Base-by-base conservation (phyloP, 768 basidiomycete species). In the Saitozyma sp. region DNA sequence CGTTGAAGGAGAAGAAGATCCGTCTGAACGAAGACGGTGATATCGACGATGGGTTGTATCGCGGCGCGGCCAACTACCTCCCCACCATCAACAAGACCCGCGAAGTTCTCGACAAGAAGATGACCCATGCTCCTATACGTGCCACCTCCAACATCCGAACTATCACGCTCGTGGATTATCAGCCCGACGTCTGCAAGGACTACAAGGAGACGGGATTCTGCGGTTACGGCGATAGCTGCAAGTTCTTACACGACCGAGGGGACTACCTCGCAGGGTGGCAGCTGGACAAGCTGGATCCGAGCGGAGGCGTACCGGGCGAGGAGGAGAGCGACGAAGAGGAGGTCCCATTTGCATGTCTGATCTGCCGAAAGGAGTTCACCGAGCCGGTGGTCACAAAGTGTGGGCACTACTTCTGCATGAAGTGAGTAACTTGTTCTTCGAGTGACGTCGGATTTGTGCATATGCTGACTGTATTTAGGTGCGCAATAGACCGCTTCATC, bases 181-280 rank as follows among this genome's bases (percentile, higher is more conserved):
- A 99, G 79, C 95, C 95, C 3, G 95, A 98, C 74, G 95, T 99
- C 16, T 99, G 95, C 81, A 99, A 99, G 80, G 95, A 98, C 80
- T 99, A 99, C 81, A 97, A 96, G 87, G 95, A 98, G 82, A 99
- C 96, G 56, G 96, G 96, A 0, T 99, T 91, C 78, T 99, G 96
- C 80, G 96, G 96, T 19, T 99, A 95, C 79, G 96, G 96, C 39
- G 96, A 99, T 80, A 93, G 92, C 4, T 99, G 96, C 81, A 98
- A 97, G 84, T 97, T 97, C 83, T 84, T 98, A 77, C 96, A 98
- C 81, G 96, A 98, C 80, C 88, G 95, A 73, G 94, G 95, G 54
- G 80, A 82, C 70, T 82, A 99, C 82, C 85, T 98, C n/a, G 88
- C 89, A 6, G 96, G 96, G 49, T 99, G 96, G 96, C 95, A 99